Base-by-base conservation (phyloP, 768 basidiomycete species). In the Leccinum broughii region DNA sequence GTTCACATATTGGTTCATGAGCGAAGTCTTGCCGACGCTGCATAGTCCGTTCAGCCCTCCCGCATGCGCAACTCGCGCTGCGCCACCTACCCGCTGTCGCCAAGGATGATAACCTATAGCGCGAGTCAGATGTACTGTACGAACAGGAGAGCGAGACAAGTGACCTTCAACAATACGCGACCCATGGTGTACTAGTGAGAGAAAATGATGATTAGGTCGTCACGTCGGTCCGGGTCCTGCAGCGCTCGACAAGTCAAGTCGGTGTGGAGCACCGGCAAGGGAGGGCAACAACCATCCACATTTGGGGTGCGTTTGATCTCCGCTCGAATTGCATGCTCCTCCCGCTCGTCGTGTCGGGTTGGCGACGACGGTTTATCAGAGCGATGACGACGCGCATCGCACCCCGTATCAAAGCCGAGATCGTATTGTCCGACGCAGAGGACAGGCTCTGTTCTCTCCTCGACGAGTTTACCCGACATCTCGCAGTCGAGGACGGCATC, bases 1-100 rank as follows among this genome's bases (percentile, higher is more conserved):
- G 86, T 98, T 98, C 65, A 99, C 97, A 80, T 97, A 98, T 79
- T 99, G 97, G 81, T 98, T 98, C 97, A 99, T 99, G 69, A 99
- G 89, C 30, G 96, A 98, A 46, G 97, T 98, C 89, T 98, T 98
- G 48, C 95, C 96, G 75, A 98, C 96, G 59, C 95, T 95, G 69
- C 17, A 56, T 34, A 41, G 54, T 59, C 28, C 58, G 41, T 50
- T 17, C 54, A 34, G 26, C 32, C 52, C 8, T 26, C 48, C 49
- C 17, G 4, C 41, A 67, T 56, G 41, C 49, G 44, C 32, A 39
- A 28, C 24, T 55, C 32, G 37, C 54, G 32, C 56, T 26, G 15
- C 14, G 51, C 51, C 46, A 65, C 92, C 63, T 72, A 93, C 92
- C 92, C 92, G 77, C 92, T 94, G 83, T 98, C 97, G 68, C 96